Percentiles rank a stretch among this genome's conserved stretches.
These are phyloP conservation scores for Ammopiptanthus mongolicus DNA, from an alignment of 306 rosid genomes.

Conservation along the genomic window DNA sequence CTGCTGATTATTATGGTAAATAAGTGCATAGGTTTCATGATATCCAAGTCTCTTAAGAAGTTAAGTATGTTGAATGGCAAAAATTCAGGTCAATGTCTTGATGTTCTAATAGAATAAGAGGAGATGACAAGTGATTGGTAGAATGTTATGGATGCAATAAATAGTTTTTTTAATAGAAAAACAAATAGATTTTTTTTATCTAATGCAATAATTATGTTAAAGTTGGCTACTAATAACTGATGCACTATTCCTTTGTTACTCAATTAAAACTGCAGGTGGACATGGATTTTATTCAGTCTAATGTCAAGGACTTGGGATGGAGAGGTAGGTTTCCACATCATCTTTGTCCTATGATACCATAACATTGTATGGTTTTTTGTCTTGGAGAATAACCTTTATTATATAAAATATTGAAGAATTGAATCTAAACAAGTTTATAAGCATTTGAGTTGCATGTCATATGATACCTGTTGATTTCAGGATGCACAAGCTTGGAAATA, in stretches of 20 bases:
- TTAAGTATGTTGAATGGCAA: neutral
- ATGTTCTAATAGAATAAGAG: neutral
- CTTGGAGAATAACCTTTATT: conserved; percentile 7
- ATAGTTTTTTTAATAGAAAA: neutral
- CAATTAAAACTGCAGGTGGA: conserved; percentile 63
- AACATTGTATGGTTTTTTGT: neutral
- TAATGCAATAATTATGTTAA: conserved; percentile 15
- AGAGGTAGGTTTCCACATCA: conserved; percentile 50
- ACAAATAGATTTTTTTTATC: neutral
- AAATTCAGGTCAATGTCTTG: neutral
- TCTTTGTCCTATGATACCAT: neutral
- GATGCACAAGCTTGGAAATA: neutral
- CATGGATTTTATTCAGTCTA: conserved; percentile 68
- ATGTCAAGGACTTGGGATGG: conserved; percentile 56
- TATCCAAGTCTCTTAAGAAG: neutral
- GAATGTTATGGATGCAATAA: neutral
- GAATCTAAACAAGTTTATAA: neutral
- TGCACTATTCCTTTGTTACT: conserved; percentile 26
- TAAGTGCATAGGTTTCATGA: conserved; percentile 4
- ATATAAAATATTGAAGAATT: neutral
- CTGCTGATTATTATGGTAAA: conserved; percentile 12
- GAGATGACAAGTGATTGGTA: neutral
- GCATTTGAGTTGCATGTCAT: neutral
- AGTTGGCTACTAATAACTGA: conserved; percentile 14
- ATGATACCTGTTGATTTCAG: neutral